These are phyloP conservation scores for Candida freyschussii DNA, from an alignment of 1,139 yeast genomes.

Conservation along the genomic window DNA sequence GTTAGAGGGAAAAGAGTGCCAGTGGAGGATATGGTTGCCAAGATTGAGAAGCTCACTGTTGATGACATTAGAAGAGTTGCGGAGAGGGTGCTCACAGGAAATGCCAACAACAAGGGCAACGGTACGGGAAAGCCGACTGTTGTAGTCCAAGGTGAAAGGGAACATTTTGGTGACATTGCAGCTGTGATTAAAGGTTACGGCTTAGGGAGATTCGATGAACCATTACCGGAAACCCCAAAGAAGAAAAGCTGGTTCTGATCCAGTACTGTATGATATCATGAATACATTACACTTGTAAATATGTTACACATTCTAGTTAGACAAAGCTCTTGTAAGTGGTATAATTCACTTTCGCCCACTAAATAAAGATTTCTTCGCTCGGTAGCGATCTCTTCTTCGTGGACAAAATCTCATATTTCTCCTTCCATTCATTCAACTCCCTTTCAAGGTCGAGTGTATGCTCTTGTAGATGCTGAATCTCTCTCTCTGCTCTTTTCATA, in stretches of 20 bases:
- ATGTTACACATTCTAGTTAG: not conserved
- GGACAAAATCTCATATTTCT: constrained; percentile 33
- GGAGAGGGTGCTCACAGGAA: constrained; percentile 67
- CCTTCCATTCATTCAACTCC: constrained; percentile 62
- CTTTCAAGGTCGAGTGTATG: constrained; percentile 51
- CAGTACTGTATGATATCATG: constrained; percentile 1
- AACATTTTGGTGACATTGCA: constrained; percentile 78
- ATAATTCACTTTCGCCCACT: constrained; percentile 1
- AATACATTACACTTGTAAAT: constrained; percentile 2
- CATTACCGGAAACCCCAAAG: constrained; percentile 8
- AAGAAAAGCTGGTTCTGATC: constrained; percentile 21
- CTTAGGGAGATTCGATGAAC: constrained; percentile 43
- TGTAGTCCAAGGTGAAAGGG: constrained; percentile 86
- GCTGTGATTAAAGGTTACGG: constrained; percentile 66
- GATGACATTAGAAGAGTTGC: constrained; percentile 73
- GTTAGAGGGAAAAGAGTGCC: constrained; percentile 76
- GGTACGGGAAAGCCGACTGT: constrained; percentile 70
- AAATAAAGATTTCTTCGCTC: constrained; percentile 27
- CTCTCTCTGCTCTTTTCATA: constrained; percentile 42
- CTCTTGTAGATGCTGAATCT: constrained; percentile 50
- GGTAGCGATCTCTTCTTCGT: constrained; percentile 20
- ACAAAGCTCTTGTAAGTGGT: not conserved
- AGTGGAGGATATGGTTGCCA: constrained; percentile 75
- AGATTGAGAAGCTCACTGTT: constrained; percentile 63
- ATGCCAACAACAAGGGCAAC: constrained; percentile 43